Base-by-base conservation (phyloP, 2,329 filamentous ascomycete species). In the Lithohypha guttulata region DNA sequence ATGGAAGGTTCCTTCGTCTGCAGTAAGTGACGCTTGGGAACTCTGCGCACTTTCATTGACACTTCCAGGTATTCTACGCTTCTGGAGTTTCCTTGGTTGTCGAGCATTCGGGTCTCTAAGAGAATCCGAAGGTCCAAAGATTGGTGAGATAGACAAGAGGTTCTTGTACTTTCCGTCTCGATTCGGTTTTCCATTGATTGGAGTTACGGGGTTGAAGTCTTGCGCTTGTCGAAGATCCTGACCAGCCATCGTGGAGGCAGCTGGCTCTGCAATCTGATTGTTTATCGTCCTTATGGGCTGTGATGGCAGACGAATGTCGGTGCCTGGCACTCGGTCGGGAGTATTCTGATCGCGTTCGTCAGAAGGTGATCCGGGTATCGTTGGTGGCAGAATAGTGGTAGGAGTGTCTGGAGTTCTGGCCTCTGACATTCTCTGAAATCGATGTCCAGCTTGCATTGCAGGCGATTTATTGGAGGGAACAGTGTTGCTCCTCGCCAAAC, bases 391-490 rank as follows among this genome's bases (percentile, higher is more conserved):
- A 13, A 19, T 41, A 20, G 31, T 33, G 2, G 34, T 23, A 15
- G 43, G 42, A 15, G 39, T 42, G 6, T 39, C 39, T 10, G 46
- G 42, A 8, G 43, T 39, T 8, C 37, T 43, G 20, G 21, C 25
- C 18, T 52, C 47, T 22, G 45, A 38, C 15, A 47, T 41, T 13
- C 70, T 70, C 21, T 74, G 70, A 51, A 86, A 82, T n/a, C 81
- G 73, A 4, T 73, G 72, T 2, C 77, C 71, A 27, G 75, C 26
- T 28, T 11, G 68, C 29, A 87, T 60, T 6, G 75, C 77, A 6
- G 85, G 84, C 0, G 85, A 91, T 57, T 82, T 81, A 56, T 93
- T 93, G 0, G 89, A 91, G 1, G 91, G 91, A 10, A 96, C 70
- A 2, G 91, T 98, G 56, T 96, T 96, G 62, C 89, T 95, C 49